phyloP scores from a whole-genome alignment of 2,329 filamentous ascomycete species.

The Trichoderma cornu-damae region DNA sequence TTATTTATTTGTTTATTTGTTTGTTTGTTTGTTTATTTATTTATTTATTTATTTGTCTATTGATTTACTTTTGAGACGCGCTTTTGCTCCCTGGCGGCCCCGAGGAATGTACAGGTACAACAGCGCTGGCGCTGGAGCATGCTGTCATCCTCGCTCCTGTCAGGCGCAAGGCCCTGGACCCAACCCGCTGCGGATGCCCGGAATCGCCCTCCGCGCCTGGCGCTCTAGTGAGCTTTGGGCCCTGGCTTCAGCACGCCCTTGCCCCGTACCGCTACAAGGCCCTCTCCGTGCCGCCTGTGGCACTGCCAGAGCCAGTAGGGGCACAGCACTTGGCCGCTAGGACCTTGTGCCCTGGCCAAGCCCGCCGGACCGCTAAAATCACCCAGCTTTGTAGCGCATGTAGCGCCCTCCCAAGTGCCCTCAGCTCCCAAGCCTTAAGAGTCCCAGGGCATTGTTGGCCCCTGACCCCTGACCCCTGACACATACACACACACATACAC shows the following conservation, averaged over 20 bases:
- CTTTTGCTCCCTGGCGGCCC: neutral
- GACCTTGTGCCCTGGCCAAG: neutral
- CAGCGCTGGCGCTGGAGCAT: neutral
- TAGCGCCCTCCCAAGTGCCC: no score
- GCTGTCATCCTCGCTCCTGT: neutral
- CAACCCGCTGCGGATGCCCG: conserved; percentile 3
- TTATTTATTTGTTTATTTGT: no score
- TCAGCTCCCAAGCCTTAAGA: neutral
- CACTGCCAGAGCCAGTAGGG: neutral
- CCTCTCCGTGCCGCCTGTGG: no score
- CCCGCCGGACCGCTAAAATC: neutral
- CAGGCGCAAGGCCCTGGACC: neutral
- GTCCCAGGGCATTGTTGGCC: neutral
- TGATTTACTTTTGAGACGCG: no score
- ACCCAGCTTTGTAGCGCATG: no score
- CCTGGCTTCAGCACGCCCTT: neutral
- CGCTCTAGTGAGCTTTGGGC: neutral
- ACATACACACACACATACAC: no score
- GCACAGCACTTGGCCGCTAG: no score
- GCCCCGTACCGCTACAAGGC: neutral
- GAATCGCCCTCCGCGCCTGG: conserved; percentile 8
- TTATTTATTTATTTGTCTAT: no score
- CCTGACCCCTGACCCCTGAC: conserved; percentile 10
- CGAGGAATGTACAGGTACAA: neutral
- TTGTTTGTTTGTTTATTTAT: no score